Evolutionary conservation across 73 alveolate species (phyloP).

Genomic region (Urostyla sp.): DNA sequence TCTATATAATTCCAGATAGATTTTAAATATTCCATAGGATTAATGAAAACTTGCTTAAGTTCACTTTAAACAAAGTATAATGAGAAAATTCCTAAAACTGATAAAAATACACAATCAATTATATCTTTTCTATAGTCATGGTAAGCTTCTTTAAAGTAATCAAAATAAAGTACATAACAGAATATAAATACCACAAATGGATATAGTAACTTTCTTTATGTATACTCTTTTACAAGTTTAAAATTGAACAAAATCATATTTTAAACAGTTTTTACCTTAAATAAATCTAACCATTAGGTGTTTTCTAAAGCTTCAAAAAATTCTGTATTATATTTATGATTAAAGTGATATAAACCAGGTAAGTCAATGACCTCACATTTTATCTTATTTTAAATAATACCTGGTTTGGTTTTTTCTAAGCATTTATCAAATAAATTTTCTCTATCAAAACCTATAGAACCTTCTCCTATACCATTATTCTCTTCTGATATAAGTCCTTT

Average conservation of each 20-base stretch:
- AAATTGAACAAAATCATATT: slow-evolving; percentile 37
- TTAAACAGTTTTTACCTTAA: slow-evolving; percentile 21
- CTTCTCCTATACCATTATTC: background rate
- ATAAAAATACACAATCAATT: background rate
- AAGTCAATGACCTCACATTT: slow-evolving; percentile 6
- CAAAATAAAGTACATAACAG: background rate
- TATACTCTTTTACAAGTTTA: slow-evolving; percentile 28
- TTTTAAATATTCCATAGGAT: slow-evolving; percentile 14
- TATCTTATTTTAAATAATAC: background rate
- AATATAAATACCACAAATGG: slow-evolving; percentile 23
- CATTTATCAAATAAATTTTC: background rate
- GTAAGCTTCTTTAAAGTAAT: background rate
- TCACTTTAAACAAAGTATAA: slow-evolving; percentile 31
- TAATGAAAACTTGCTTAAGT: background rate
- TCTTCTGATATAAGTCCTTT: slow-evolving; percentile 2
- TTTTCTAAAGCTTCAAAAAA: slow-evolving; percentile 24
- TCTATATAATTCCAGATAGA: slow-evolving; percentile 54
- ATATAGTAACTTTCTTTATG: slow-evolving; percentile 4
- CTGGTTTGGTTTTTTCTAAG: slow-evolving; percentile 1
- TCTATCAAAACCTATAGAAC: background rate
- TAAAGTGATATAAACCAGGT: slow-evolving; percentile 4
- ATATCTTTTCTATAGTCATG: background rate
- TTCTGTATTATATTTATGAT: background rate
- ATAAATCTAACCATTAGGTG: slow-evolving; percentile 12
- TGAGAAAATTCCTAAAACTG: slow-evolving; percentile 2